phyloP scores from a whole-genome alignment of 768 basidiomycete species.

The Leccinum truebloodii region DNA sequence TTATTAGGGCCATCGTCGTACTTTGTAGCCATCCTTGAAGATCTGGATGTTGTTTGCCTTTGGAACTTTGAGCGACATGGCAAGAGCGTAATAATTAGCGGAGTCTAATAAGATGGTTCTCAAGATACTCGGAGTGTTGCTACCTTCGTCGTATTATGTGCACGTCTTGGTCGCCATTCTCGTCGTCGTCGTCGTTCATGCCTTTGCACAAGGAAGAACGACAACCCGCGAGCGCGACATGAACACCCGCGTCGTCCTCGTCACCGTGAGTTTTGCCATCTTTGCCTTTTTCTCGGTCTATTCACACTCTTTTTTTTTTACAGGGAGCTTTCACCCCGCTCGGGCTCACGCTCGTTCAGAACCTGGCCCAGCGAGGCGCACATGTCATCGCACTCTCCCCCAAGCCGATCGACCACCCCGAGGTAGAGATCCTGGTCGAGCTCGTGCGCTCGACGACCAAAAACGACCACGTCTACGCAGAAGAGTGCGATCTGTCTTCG shows the following conservation, averaged over 20 bases:
- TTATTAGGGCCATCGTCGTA: slow-evolving; percentile 23
- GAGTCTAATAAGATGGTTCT: slow-evolving; percentile 48
- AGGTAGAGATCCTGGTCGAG: slow-evolving; percentile 60
- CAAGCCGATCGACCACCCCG: slow-evolving; percentile 47
- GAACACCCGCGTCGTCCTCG: slow-evolving; percentile 66
- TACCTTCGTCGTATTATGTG: slow-evolving; percentile 59
- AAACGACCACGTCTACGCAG: slow-evolving; percentile 79
- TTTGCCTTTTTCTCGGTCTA: not conserved
- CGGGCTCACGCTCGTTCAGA: slow-evolving; percentile 66
- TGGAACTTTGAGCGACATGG: slow-evolving; percentile 93
- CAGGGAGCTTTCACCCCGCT: slow-evolving; percentile 78
- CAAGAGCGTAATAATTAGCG: not conserved
- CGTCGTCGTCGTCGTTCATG: slow-evolving; percentile 48
- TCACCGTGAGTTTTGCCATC: slow-evolving; percentile 54
- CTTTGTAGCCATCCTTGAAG: slow-evolving; percentile 98
- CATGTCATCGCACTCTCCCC: slow-evolving; percentile 76
- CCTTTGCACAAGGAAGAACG: slow-evolving; percentile 67
- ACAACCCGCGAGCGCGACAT: slow-evolving; percentile 75
- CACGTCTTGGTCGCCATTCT: slow-evolving; percentile 50
- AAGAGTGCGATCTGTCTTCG: slow-evolving; percentile 71
- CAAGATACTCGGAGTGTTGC: slow-evolving; percentile 45
- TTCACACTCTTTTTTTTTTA: not conserved
- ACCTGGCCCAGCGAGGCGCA: slow-evolving; percentile 72
- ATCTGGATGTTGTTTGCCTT: slow-evolving; percentile 86
- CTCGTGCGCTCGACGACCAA: slow-evolving; percentile 67